phyloP scores from a whole-genome alignment of 495 filamentous ascomycete genomes.

The Neurospora pannonica region DNA sequence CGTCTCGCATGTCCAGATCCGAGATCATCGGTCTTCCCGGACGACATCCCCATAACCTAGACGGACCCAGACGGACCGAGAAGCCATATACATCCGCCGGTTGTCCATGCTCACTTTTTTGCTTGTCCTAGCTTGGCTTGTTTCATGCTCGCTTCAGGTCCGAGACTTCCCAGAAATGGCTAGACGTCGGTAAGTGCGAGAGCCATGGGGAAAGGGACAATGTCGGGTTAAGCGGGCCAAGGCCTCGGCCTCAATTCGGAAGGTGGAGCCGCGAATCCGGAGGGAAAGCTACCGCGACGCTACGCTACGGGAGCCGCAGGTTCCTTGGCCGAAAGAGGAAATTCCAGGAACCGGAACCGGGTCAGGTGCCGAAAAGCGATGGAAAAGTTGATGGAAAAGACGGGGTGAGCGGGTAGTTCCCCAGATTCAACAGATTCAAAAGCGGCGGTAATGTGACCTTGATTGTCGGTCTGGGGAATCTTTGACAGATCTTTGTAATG shows the following conservation, averaged over 20 bases:
- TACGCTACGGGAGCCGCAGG: neutral
- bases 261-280: neutral
- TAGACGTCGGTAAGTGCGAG: neutral
- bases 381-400: neutral
- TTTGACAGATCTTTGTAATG: neutral
- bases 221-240: neutral
- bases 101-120: neutral
- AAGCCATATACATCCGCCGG: neutral
- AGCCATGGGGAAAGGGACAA: neutral
- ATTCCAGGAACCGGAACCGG: neutral
- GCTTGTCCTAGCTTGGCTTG: neutral
- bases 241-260: neutral
- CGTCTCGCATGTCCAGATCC: neutral
- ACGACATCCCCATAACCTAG: neutral
- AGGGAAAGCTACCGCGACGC: neutral
- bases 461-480: neutral
- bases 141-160: neutral
- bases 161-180: neutral
- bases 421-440: neutral
- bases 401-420: neutral
- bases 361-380: neutral
- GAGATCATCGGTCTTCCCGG: neutral
- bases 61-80: neutral
- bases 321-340: neutral
- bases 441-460: neutral